These are phyloP conservation scores for Russula earlei DNA, from an alignment of 768 basidiomycete species.

Conservation along the genomic window DNA sequence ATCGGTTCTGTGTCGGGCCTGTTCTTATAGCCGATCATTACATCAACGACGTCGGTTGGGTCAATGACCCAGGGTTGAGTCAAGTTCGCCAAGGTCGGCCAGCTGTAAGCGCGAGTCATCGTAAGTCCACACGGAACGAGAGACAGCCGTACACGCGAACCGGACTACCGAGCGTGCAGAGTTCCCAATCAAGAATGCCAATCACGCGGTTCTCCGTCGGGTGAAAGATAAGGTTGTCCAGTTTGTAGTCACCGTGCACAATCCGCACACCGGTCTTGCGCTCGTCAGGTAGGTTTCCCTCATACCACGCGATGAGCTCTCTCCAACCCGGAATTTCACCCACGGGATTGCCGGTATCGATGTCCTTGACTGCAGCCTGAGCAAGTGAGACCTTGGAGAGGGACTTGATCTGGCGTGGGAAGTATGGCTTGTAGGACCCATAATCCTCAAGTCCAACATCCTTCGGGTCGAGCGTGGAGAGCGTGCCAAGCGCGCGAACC, in stretches of 20 bases:
- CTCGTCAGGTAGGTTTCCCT: conserved; percentile 66
- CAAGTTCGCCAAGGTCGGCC: conserved; percentile 84
- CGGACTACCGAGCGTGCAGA: conserved; percentile 90
- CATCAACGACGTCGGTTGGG: conserved; percentile 29
- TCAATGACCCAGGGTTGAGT: conserved; percentile 76
- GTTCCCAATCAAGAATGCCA: conserved; percentile 95
- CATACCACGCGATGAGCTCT: conserved; percentile 71
- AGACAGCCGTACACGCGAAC: conserved; percentile 35
- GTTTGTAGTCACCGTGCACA: conserved; percentile 95
- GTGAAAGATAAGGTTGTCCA: conserved; percentile 97
- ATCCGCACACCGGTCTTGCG: conserved; percentile 66
- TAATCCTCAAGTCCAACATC: conserved; percentile 61
- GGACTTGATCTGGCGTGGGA: conserved; percentile 88
- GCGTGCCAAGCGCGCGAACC: conserved; percentile 55
- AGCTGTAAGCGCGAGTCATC: conserved; percentile 34
- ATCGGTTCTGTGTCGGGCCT: conserved; percentile 47
- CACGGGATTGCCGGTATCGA: conserved; percentile 47
- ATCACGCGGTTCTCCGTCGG: conserved; percentile 86
- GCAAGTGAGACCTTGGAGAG: conserved; percentile 71
- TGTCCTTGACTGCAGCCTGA: conserved; percentile 60
- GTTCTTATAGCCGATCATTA: conserved; percentile 44
- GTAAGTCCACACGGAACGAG: background rate
- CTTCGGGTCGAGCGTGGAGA: conserved; percentile 54
- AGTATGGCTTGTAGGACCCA: conserved; percentile 72
- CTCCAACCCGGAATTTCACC: conserved; percentile 72